phyloP scores from a whole-genome alignment of 331 rosid species.

The Dryas integrifolia region DNA sequence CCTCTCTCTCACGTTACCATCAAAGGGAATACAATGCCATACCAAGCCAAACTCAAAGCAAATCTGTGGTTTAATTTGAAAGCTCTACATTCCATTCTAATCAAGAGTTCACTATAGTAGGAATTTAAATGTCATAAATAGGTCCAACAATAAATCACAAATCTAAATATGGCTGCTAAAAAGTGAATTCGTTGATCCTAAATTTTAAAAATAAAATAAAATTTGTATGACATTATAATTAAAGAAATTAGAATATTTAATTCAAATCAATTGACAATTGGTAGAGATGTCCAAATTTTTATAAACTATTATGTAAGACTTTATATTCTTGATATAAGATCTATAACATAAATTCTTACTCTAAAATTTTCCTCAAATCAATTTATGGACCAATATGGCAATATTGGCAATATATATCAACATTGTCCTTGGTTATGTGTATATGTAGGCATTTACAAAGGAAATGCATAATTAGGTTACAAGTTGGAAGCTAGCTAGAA shows the following conservation, averaged over 20 bases:
- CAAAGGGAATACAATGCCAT: constrained; percentile 16
- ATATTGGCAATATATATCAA: neutral
- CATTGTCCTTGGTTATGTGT: constrained; percentile 8
- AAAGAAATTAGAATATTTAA: too few relatives aligned
- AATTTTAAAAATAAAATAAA: too few relatives aligned
- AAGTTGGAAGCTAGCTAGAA: neutral
- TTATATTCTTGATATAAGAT: too few relatives aligned
- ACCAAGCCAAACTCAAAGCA: constrained; percentile 3
- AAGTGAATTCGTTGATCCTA: too few relatives aligned
- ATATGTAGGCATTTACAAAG: neutral
- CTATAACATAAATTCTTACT: too few relatives aligned
- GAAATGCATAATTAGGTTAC: neutral
- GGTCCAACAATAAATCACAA: neutral
- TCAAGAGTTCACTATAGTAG: too few relatives aligned
- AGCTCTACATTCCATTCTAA: neutral
- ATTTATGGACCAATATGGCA: neutral
- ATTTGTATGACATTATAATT: too few relatives aligned
- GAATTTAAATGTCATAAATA: too few relatives aligned
- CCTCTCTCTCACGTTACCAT: constrained; percentile 27
- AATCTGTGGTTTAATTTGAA: neutral
- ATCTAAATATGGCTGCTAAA: too few relatives aligned
- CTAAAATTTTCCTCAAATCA: neutral
- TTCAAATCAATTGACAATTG: too few relatives aligned
- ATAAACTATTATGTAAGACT: too few relatives aligned
- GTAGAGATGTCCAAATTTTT: too few relatives aligned